Base-by-base conservation (phyloP, 2,329 filamentous ascomycete genomes). In the Hymenoscyphus scutula region DNA sequence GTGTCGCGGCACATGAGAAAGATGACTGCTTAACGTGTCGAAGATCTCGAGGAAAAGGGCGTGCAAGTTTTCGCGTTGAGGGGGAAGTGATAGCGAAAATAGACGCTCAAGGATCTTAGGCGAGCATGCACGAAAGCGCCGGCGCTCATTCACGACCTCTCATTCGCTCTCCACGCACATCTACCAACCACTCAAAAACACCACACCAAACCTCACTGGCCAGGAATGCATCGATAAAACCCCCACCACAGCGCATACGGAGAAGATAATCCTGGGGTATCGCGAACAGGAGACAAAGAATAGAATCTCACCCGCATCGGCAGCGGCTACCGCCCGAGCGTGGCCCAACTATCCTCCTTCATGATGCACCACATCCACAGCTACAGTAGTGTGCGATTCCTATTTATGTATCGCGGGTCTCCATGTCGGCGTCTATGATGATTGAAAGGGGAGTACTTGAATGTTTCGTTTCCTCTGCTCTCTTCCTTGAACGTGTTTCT, bases 391-490 rank as follows among this genome's bases (percentile, higher is more conserved):
- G 25, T n/a, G 54, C 51, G 51, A 61, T 45, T 70, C 60, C 63
- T 70, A 71, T 69, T 71, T 70, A 63, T 71, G 70, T 29, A 29
- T 54, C 15, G 23, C 13, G 23, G 10, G 13, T 65, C 67, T 62
- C 58, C 60, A 37, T 53, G 38, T 59, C 64, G 62, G 69, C 69
- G 68, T 67, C 63, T 70, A 72, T 58, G 27, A 56, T 19, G 54
- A 15, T 25, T 25, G 11, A 62, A 64, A 56, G 65, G 68, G 64
- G 68, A 72, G 70, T 73, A 72, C 68, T 69, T 72, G 65, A 68
- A 71, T 66, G 66, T 71, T 68, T 67, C 62, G 64, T 69, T 68
- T 67, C 64, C 65, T 60, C 65, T 30, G n/a, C 48, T 34, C 59
- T 41, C 15, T 19, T 38, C 19, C 19, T 53, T 29, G 48, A 37